Evolutionary conservation across 345 rosid genomes (phyloP).

Genomic region (Eucalyptus lansdowneana): DNA sequence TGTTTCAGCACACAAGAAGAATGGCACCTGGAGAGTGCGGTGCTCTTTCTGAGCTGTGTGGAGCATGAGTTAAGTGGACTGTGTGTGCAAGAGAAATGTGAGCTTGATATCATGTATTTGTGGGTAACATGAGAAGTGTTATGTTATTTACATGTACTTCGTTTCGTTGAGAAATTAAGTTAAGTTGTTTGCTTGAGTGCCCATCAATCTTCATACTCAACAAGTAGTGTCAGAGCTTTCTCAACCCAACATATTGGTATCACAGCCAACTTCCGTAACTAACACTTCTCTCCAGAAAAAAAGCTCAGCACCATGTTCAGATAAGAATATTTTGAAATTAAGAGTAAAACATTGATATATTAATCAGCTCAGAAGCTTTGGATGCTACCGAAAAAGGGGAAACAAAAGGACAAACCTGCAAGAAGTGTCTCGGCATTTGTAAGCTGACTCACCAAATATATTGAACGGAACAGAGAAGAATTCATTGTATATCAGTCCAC

Average conservation of each 20-base stretch:
- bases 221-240: neutral
- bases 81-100: neutral
- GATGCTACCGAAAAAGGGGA: neutral
- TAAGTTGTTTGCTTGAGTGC: neutral
- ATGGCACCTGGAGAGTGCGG: neutral
- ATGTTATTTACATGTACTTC: neutral
- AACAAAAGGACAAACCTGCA: slow-evolving; percentile 47
- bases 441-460: slow-evolving; percentile 92
- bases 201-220: neutral
- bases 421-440: slow-evolving; percentile 72
- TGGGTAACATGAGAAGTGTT: neutral
- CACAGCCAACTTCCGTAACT: neutral
- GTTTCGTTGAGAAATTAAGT: neutral
- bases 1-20: neutral
- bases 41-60: neutral
- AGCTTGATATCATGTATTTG: neutral
- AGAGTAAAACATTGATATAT: neutral
- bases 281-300: neutral
- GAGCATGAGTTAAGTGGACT: neutral
- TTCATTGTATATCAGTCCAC: slow-evolving; percentile 97
- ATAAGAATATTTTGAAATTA: neutral
- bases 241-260: neutral
- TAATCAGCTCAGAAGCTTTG: neutral
- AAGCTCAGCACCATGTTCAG: neutral
- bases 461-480: slow-evolving; percentile 94